phyloP scores from a whole-genome alignment of 176 grass and related monocot species.

The Tuctoria greenei region DNA sequence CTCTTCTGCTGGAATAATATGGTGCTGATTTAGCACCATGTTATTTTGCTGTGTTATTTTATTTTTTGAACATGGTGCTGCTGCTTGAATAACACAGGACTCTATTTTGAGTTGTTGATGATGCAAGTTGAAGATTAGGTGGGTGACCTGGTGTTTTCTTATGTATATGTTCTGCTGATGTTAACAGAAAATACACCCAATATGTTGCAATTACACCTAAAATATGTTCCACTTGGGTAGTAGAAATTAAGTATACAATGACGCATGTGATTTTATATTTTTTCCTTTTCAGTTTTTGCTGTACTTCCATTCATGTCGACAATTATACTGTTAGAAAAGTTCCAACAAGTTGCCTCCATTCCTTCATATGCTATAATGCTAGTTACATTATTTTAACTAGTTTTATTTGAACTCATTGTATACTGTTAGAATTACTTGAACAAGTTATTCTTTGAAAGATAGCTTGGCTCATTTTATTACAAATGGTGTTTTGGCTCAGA shows the following conservation, averaged over 20 bases:
- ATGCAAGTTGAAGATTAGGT: background rate
- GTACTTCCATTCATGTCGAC: slow-evolving; percentile 2
- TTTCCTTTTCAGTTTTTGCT: background rate
- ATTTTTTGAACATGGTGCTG: background rate
- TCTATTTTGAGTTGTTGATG: background rate
- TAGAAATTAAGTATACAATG: slow-evolving; percentile 23
- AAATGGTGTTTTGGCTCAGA: slow-evolving; percentile 16
- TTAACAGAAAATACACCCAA: background rate
- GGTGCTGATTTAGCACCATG: background rate
- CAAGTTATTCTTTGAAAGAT: background rate
- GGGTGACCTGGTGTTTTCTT: background rate
- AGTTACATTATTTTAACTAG: slow-evolving; percentile 5
- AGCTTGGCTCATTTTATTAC: background rate
- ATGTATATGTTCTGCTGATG: background rate
- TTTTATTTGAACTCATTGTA: background rate
- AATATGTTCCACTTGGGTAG: background rate
- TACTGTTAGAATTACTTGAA: too few species aligned
- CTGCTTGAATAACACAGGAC: background rate
- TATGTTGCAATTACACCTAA: background rate
- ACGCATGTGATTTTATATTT: background rate
- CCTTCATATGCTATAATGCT: background rate
- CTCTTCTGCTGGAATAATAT: slow-evolving; percentile 9
- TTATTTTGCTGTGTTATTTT: background rate
- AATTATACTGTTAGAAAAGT: background rate
- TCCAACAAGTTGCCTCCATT: background rate